phyloP scores from a whole-genome alignment of 176 grass and related monocot species.

The Rhynchospora breviuscula region DNA sequence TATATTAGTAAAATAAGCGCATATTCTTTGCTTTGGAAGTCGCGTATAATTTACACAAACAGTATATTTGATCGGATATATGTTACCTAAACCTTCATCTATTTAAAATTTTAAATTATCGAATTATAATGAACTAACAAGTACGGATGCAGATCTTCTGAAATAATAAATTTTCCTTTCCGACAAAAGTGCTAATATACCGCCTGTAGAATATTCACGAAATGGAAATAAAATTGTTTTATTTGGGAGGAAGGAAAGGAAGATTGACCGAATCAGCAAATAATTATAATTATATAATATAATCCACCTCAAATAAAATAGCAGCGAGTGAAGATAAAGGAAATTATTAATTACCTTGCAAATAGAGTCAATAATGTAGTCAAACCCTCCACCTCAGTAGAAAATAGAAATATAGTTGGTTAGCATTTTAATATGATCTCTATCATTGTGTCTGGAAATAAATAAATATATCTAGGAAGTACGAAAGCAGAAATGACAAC shows the following conservation, averaged over 20 bases:
- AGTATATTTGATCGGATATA: neutral
- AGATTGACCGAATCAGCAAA: constrained; percentile 1
- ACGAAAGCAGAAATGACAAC: no score
- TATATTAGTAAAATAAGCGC: neutral
- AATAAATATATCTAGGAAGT: no score
- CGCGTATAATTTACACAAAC: no score
- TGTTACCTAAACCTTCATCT: neutral
- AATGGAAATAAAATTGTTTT: neutral
- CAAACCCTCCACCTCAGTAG: neutral
- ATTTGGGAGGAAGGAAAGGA: neutral
- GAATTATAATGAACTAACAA: neutral
- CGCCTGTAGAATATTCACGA: neutral
- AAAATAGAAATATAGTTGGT: no score
- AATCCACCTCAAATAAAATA: neutral
- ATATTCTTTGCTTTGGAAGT: neutral
- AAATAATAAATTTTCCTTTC: neutral
- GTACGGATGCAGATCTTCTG: neutral
- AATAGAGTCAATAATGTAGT: neutral
- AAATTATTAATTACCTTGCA: neutral
- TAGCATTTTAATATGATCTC: no score
- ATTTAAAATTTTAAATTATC: neutral
- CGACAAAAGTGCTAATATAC: neutral
- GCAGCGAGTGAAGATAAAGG: no score
- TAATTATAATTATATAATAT: neutral
- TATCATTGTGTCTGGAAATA: no score